Evolutionary conservation across 1,284 basidiomycete genomes (phyloP).

Genomic region (Rhodofomes roseus): DNA sequence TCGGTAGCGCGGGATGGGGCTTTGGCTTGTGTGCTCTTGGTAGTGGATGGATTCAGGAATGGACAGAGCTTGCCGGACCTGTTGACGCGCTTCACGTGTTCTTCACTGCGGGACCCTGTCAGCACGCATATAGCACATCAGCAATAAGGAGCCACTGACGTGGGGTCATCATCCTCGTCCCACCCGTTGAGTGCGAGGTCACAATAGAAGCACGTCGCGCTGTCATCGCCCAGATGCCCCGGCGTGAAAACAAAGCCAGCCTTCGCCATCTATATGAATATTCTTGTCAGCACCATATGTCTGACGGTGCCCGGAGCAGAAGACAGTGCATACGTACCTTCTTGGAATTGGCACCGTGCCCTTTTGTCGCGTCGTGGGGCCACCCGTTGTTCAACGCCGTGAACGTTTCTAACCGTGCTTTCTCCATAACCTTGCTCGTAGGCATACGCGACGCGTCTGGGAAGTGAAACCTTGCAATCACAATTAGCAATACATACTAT

Average conservation of each 20-base stretch:
- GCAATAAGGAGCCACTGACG: conserved; percentile 42
- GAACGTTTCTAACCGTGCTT: conserved; percentile 69
- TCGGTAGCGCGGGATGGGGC: conserved; percentile 15
- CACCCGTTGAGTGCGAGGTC: conserved; percentile 71
- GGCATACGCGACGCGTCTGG: conserved; percentile 59
- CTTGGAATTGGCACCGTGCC: conserved; percentile 66
- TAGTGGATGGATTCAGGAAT: conserved; percentile 40
- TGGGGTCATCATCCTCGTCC: conserved; percentile 77
- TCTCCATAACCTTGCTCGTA: conserved; percentile 61
- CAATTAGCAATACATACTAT: neutral
- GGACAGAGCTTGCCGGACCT: conserved; percentile 45
- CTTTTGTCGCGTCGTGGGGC: conserved; percentile 64
- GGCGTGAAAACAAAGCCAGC: conserved; percentile 82
- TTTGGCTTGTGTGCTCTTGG: conserved; percentile 16
- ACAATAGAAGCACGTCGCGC: conserved; percentile 78
- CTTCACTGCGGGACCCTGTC: conserved; percentile 41
- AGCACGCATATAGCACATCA: neutral
- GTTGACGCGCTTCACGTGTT: conserved; percentile 57
- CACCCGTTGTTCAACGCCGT: conserved; percentile 53
- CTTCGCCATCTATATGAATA: conserved; percentile 61
- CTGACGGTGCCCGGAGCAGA: neutral
- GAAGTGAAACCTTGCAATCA: conserved; percentile 29
- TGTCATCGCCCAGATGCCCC: conserved; percentile 60
- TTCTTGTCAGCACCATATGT: neutral
- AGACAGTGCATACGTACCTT: conserved; percentile 54